Conservation (phyloP, 805 yeast genomes). For the Ogataea thermomethanolica region DNA sequence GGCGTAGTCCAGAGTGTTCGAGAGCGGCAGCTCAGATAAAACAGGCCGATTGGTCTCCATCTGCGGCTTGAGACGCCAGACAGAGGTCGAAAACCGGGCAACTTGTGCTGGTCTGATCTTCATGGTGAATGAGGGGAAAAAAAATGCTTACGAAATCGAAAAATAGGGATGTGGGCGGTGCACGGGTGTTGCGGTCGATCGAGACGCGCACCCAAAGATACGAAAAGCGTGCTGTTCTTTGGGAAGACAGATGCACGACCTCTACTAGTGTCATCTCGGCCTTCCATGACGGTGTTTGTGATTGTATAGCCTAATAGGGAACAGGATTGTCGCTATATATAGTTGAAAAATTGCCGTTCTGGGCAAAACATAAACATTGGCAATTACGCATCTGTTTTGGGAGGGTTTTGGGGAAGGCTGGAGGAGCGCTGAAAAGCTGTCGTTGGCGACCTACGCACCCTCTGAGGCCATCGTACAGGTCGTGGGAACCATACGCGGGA, state of each 20-base stretch:
- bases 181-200: not conserved
- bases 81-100: slow-evolving; percentile 7
- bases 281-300: not conserved
- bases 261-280: no score
- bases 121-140: slow-evolving; percentile 8
- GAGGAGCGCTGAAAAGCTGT: not conserved
- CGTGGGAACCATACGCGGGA: no score
- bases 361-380: not conserved
- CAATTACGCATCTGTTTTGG: slow-evolving; percentile 4
- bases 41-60: slow-evolving; percentile 70
- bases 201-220: no score
- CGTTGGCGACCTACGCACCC: not conserved
- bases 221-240: no score
- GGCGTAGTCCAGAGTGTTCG: slow-evolving; percentile 71
- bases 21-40: slow-evolving; percentile 58
- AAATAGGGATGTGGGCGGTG: not conserved
- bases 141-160: slow-evolving; percentile 1
- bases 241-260: no score
- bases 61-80: slow-evolving; percentile 3
- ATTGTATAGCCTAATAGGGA: not conserved
- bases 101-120: slow-evolving; percentile 1
- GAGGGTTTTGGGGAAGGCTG: not conserved
- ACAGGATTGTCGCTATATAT: not conserved
- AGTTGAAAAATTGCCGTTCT: not conserved
- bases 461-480: no score